Base-by-base conservation (phyloP, 1,139 yeast species). In the Debaryomyces subglobosus region DNA sequence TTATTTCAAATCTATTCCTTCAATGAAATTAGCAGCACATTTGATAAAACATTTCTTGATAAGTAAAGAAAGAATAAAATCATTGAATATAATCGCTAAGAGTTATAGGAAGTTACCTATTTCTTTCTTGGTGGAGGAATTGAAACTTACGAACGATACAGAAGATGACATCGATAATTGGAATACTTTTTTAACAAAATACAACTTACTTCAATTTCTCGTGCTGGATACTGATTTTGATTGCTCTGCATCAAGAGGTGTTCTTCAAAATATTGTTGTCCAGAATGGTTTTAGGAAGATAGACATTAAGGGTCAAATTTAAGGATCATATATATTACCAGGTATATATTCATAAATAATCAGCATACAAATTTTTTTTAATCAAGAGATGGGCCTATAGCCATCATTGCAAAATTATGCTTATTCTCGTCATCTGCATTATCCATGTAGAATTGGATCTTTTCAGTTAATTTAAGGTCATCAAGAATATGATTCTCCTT, bases 261-360 rank as follows among this genome's bases (percentile, higher is more conserved):
- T 64, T 0, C 71, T 87, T 10, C 74, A 74, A 44, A 68, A 51
- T 5, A 58, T 71, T 7, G 71, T 79, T 15, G 72, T 76, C 47
- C 68, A 70, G 43, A 68, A 76, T 20, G 74, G 71, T 25, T 79
- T 79, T 55, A 79, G 74, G 51, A 86, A 80, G 61, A 84, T 92
- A n/a, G 97, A 92, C 63, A 91, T 92, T 52, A 92, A 91, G 70
- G 97, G 98, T 0, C 97, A 92, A 65, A 77, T 86, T 32, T 46
- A 29, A 42, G 12, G n/a, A n/a, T 0, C 97, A 92, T 65, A 77
- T 86, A 15, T 37, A 27, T 27, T 27, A 20, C 20, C 9, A 36
- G 20, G 16, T 88, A 63, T 62, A 18, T n/a, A 32, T 23, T 20
- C 30, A 41, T 21, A 39, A 5, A 41, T 38, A 43, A 33, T 20